Base-by-base conservation (phyloP, 2,329 filamentous ascomycete species). In the Penicillium oxalicum region DNA sequence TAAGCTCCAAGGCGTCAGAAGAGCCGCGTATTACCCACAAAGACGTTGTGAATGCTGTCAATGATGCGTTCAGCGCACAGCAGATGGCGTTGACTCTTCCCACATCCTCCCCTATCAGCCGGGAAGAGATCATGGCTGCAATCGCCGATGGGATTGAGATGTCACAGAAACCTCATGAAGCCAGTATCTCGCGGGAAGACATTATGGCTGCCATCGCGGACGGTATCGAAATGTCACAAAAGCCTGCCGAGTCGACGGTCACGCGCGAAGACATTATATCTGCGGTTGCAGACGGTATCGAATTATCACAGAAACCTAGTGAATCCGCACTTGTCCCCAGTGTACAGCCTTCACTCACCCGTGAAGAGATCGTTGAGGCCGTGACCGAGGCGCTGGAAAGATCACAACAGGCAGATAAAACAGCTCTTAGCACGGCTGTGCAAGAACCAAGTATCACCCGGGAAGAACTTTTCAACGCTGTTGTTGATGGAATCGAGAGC, bases 181-280 rank as follows among this genome's bases (percentile, higher is more conserved):
- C 60, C 13, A 43, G 28, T 11, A 43, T 43, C 18, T 35, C 40
- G n/a, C 40, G 40, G 2, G 40, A 48, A 9, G 71, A 77, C 37
- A 70, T 84, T 4, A 66, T 79, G 35, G 77, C 79, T 43, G 77
- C 79, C 6, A 76, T 84, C 43, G 76, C 74, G 53, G 74, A 80
- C 51, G 78, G 77, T 5, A 68, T 84, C 7, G 71, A 74, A 34
- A 4, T 43, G 40, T 43, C 40, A 24, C 40, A 43, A n/a, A 24
- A 33, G 32, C 13, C 29, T 11, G 28, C 32, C 3, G 11, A 35
- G 24, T 26, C 29, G 9, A 43, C 29, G 9, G 34, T 43, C 18
- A 26, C 40, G n/a, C 28, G 29, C 3, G 40, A 47, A 8, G 71
- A 77, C 37, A 70, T 84, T 4, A 66, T 79, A 34, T 77, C 79